These are phyloP conservation scores for Sporothrix protearum DNA, from an alignment of 2,329 filamentous ascomycete genomes.

Conservation along the genomic window DNA sequence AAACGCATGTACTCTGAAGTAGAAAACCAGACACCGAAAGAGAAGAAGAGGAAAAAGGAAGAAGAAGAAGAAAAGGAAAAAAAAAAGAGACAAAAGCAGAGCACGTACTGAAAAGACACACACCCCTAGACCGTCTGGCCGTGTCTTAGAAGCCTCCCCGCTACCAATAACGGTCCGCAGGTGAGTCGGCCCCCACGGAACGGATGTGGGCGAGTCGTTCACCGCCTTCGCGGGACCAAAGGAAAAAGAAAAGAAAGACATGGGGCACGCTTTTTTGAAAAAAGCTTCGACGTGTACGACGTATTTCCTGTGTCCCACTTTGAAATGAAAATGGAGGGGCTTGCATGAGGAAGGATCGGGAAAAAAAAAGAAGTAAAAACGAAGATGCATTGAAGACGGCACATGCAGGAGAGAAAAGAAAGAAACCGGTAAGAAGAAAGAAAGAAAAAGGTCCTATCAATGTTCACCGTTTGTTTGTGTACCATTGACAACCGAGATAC, in stretches of 20 bases:
- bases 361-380: background rate
- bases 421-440: background rate
- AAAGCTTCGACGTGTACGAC: background rate
- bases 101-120: background rate
- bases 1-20: no score
- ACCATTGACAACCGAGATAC: no score
- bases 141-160: background rate
- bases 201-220: conserved; percentile 8
- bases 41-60: no score
- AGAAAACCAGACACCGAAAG: no score
- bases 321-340: background rate
- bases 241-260: background rate
- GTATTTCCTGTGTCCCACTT: background rate
- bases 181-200: background rate
- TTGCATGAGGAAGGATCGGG: background rate
- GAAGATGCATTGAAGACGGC: background rate
- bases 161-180: background rate
- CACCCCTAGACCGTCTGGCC: background rate
- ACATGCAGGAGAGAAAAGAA: background rate
- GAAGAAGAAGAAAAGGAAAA: background rate
- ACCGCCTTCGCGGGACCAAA: conserved; percentile 16
- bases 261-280: background rate
- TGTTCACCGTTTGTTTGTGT: background rate
- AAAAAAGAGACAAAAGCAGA: background rate
- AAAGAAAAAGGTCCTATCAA: background rate